phyloP scores from a whole-genome alignment of 352 stramenopile species.

The Globisporangium polare region DNA sequence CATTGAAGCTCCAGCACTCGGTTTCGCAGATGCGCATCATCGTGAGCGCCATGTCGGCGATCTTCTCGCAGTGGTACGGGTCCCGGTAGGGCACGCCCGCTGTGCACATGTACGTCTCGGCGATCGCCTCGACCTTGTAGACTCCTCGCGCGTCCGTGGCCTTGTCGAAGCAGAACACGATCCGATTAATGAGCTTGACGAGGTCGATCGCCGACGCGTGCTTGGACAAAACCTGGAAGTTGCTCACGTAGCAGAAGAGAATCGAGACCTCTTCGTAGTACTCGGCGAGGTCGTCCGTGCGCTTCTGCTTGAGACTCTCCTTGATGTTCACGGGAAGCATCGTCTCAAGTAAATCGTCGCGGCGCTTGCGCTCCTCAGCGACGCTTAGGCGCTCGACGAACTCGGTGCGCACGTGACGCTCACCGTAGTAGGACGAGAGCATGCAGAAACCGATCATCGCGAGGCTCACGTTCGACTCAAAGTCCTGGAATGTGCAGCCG shows the following conservation, averaged over 20 bases:
- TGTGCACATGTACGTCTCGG: constrained; percentile 81
- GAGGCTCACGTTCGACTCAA: constrained; percentile 47
- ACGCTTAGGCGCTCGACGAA: constrained; percentile 62
- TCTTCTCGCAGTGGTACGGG: constrained; percentile 65
- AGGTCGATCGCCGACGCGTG: constrained; percentile 69
- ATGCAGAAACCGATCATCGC: constrained; percentile 64
- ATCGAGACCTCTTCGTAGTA: constrained; percentile 82
- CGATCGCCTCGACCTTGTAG: constrained; percentile 88
- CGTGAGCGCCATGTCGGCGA: constrained; percentile 72
- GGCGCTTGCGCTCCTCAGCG: constrained; percentile 61
- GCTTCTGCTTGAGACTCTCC: constrained; percentile 68
- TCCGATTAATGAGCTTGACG: constrained; percentile 83
- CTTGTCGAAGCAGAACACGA: constrained; percentile 84
- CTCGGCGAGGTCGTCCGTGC: constrained; percentile 57
- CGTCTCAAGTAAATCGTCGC: constrained; percentile 65
- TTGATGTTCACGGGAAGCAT: constrained; percentile 79
- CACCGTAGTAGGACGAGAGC: constrained; percentile 61
- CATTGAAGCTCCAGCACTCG: constrained; percentile 67
- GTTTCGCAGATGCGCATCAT: constrained; percentile 73
- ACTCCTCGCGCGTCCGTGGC: constrained; percentile 64
- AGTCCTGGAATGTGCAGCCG: constrained; percentile 35
- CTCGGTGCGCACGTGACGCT: constrained; percentile 57
- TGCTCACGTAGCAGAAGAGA: constrained; percentile 79
- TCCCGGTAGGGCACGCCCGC: constrained; percentile 59
- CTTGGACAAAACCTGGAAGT: constrained; percentile 70